These are phyloP conservation scores for Triticum timopheevii DNA, from an alignment of 176 grass and related monocot species.

Conservation along the genomic window DNA sequence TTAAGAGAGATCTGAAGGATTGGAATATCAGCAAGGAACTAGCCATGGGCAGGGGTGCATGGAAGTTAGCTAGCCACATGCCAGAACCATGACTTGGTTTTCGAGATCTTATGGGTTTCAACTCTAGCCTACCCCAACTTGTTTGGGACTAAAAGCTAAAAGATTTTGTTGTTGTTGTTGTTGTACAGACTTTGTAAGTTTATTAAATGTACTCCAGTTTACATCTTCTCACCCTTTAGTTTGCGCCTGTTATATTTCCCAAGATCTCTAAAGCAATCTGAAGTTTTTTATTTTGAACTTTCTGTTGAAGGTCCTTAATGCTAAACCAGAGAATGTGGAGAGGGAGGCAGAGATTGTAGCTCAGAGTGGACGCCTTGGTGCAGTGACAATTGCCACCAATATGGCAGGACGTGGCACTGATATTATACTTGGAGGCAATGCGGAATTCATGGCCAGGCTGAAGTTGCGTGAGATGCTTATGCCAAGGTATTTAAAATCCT, in stretches of 20 bases:
- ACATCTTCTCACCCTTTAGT: neutral
- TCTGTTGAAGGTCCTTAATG: conserved; percentile 84
- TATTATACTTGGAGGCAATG: conserved; percentile 98
- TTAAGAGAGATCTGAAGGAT: no score
- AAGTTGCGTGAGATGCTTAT: conserved; percentile 93
- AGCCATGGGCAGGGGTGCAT: no score
- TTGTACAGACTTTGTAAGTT: neutral
- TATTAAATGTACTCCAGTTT: neutral
- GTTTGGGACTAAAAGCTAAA: no score
- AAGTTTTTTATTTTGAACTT: conserved; percentile 29
- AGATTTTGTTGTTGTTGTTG: neutral
- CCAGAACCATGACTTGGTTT: no score
- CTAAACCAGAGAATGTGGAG: conserved; percentile 98
- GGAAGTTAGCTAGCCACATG: no score
- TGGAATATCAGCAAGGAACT: no score
- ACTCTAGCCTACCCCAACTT: no score
- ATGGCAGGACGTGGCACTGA: conserved; percentile 98
- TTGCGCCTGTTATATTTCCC: conserved; percentile 19
- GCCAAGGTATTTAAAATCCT: conserved; percentile 65
- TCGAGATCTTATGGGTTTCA: no score
- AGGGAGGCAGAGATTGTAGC: conserved; percentile 98
- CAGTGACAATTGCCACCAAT: conserved; percentile 96
- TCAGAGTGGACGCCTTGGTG: conserved; percentile 92
- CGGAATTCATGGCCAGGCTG: conserved; percentile 96
- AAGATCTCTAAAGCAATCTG: neutral